A percentile compares a stretch with the other conserved stretches of the same genome.
These are phyloP conservation scores for Podaxis mareebaensis DNA, from an alignment of 768 basidiomycete species.

Conservation along the genomic window DNA sequence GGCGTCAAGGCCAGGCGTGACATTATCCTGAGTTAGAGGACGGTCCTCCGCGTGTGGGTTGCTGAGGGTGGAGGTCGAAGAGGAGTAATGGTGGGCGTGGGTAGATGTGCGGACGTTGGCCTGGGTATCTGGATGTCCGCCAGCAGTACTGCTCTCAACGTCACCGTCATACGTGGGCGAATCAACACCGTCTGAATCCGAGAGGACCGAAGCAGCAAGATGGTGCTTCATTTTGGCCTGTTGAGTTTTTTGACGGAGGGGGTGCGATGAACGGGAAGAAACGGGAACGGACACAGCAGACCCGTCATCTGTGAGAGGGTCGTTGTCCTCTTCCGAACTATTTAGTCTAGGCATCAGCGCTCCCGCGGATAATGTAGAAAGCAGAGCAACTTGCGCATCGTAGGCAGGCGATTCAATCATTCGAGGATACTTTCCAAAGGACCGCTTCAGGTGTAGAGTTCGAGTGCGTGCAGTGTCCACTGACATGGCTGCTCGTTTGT, in stretches of 20 bases:
- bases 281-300: slow-evolving; percentile 51
- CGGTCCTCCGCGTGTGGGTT: slow-evolving; percentile 33
- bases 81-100: slow-evolving; percentile 40
- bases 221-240: slow-evolving; percentile 45
- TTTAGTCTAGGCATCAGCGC: slow-evolving; percentile 19
- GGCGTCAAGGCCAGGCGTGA: slow-evolving; percentile 36
- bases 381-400: slow-evolving; percentile 54
- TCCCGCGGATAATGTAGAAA: background rate
- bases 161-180: slow-evolving; percentile 92
- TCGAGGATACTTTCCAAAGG: slow-evolving; percentile 69
- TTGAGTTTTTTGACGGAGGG: slow-evolving; percentile 28
- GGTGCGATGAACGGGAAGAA: slow-evolving; percentile 18
- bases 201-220: slow-evolving; percentile 54
- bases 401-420: slow-evolving; percentile 72
- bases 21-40: slow-evolving; percentile 18
- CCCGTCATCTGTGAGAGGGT: slow-evolving; percentile 78
- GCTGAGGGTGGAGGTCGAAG: slow-evolving; percentile 55
- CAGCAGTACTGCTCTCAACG: slow-evolving; percentile 73
- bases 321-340: slow-evolving; percentile 88
- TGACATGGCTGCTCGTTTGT: slow-evolving; percentile 23
- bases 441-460: slow-evolving; percentile 58
- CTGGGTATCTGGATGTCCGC: slow-evolving; percentile 37
- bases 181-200: slow-evolving; percentile 75
- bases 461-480: slow-evolving; percentile 34
- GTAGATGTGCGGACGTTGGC: slow-evolving; percentile 29